Evolutionary conservation across 1,284 basidiomycete species (phyloP).

Genomic region (Cutaneotrichosporon sp.): DNA sequence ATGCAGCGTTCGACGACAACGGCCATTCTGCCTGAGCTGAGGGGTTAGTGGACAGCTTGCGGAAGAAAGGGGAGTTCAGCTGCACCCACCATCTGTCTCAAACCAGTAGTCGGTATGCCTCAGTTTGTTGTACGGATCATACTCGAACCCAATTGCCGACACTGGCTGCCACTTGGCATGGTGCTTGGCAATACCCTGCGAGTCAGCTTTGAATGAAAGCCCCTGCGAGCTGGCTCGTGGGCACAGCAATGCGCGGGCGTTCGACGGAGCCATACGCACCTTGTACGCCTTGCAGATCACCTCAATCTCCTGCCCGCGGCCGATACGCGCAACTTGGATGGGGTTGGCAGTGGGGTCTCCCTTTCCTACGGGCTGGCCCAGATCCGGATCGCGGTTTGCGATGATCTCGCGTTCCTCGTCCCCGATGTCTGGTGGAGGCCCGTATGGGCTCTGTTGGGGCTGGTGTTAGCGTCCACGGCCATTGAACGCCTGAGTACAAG

Average conservation of each 20-base stretch:
- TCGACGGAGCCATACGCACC: slow-evolving; percentile 51
- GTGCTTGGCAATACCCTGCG: slow-evolving; percentile 91
- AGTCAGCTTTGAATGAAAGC: not conserved
- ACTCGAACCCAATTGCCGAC: slow-evolving; percentile 92
- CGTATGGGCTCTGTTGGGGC: slow-evolving; percentile 32
- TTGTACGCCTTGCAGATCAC: slow-evolving; percentile 88
- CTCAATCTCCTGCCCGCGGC: slow-evolving; percentile 88
- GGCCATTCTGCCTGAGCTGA: slow-evolving; percentile 71
- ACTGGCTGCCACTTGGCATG: slow-evolving; percentile 99
- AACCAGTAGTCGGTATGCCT: slow-evolving; percentile 96
- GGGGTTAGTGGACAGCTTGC: not conserved
- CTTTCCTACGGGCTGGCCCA: slow-evolving; percentile 84
- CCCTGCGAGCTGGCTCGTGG: no score
- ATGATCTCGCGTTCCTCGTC: slow-evolving; percentile 40
- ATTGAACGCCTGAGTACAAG: no score
- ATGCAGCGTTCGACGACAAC: slow-evolving; percentile 68
- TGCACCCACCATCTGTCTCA: slow-evolving; percentile 60
- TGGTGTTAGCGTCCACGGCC: not conserved
- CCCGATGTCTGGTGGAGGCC: slow-evolving; percentile 34
- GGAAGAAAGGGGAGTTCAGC: not conserved
- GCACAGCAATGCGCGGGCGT: no score
- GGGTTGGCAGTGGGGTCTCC: slow-evolving; percentile 62
- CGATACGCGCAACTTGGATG: slow-evolving; percentile 85
- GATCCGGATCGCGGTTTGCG: slow-evolving; percentile 62
- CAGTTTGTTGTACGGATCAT: slow-evolving; percentile 96